Evolutionary conservation across 192 early-diverging fungal genomes (phyloP).

Genomic region (Gonapodya sp.): DNA sequence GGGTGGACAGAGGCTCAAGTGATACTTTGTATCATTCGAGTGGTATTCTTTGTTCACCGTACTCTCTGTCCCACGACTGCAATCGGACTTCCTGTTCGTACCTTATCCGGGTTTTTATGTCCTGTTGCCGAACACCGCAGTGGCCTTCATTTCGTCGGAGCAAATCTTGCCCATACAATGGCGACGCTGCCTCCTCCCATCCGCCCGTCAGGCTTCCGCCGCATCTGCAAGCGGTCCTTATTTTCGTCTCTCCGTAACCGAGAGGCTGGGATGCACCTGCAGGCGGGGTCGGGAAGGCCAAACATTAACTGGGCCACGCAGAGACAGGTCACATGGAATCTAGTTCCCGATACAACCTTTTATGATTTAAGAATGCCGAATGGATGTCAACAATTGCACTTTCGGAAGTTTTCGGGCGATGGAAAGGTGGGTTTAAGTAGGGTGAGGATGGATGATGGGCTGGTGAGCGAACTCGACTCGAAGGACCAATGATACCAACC

Average conservation of each 20-base stretch:
- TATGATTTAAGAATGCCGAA: neutral
- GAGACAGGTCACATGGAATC: neutral
- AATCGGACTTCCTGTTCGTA: no score
- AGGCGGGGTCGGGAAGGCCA: neutral
- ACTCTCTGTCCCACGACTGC: no score
- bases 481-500: no score
- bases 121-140: no score
- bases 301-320: neutral
- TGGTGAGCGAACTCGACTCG: no score
- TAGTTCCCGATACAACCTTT: neutral
- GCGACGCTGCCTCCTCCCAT: neutral
- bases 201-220: neutral
- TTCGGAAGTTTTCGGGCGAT: slow-evolving; percentile 5
- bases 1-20: no score
- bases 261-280: neutral
- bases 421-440: slow-evolving; percentile 6
- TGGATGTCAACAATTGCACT: neutral
- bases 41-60: no score
- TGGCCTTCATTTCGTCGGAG: no score
- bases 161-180: no score
- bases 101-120: no score
- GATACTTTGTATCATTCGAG: no score
- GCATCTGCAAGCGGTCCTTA: neutral
- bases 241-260: neutral
- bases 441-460: no score